A percentile compares a stretch with the other conserved stretches of the same genome.
Conservation (phyloP, 345 rosid genomes). For the Rhodamnia argentea region DNA sequence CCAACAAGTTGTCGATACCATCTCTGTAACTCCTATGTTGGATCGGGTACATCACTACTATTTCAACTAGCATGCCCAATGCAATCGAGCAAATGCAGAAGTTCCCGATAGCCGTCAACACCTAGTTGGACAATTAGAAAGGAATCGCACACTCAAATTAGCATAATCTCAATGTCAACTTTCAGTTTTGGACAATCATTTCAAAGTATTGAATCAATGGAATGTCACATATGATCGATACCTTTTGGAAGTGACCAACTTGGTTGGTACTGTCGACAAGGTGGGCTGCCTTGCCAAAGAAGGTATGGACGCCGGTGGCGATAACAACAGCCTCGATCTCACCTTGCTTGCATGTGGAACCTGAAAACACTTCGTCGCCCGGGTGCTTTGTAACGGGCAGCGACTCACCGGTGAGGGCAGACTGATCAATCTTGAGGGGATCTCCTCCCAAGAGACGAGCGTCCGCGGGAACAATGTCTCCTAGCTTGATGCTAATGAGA, state of each 20-base stretch:
- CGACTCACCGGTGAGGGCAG: constrained; percentile 44
- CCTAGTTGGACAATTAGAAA: not conserved
- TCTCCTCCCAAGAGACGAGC: constrained; percentile 45
- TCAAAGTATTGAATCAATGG: not conserved
- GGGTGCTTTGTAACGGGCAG: constrained; percentile 35
- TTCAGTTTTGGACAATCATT: not conserved
- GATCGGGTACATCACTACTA: constrained; percentile 31
- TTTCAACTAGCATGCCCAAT: constrained; percentile 28
- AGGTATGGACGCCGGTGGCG: constrained; percentile 49
- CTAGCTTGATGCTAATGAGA: constrained; percentile 34
- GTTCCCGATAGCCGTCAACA: constrained; percentile 38
- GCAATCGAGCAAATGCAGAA: constrained; percentile 46
- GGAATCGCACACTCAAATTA: not conserved
- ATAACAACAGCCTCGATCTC: constrained; percentile 42
- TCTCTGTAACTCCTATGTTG: constrained; percentile 32
- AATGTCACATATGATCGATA: not conserved
- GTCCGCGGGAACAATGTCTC: constrained; percentile 38
- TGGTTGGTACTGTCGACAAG: constrained; percentile 42
- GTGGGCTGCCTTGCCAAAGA: constrained; percentile 50
- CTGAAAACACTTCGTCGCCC: constrained; percentile 30
- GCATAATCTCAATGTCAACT: not conserved
- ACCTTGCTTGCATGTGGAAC: constrained; percentile 50
- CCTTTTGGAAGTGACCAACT: constrained; percentile 45
- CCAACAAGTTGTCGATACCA: constrained; percentile 39
- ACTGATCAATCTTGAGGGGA: constrained; percentile 39